Conservation (phyloP, 2,329 filamentous ascomycete genomes). For the Fusarium sambucinum region DNA sequence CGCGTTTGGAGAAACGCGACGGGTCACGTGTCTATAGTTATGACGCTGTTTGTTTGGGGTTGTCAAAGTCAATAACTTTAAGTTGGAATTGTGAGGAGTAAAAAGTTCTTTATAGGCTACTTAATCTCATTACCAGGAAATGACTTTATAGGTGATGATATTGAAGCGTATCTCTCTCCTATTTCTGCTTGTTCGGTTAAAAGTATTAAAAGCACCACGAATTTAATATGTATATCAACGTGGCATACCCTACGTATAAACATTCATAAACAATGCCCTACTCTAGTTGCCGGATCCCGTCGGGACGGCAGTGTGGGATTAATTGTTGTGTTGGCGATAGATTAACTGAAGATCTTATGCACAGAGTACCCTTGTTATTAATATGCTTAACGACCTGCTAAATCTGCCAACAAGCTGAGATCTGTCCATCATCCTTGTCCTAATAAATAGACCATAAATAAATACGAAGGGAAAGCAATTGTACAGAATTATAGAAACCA, state of each 20-base stretch:
- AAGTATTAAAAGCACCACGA: background rate
- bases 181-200: constrained; percentile 1
- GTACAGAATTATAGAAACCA: background rate
- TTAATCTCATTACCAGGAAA: background rate
- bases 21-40: constrained; percentile 31
- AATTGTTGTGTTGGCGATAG: constrained; percentile 18
- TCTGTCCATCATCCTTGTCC: background rate
- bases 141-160: background rate
- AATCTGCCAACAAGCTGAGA: background rate
- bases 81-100: background rate
- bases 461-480: background rate
- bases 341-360: constrained; percentile 31
- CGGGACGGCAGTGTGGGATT: constrained; percentile 19
- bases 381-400: constrained; percentile 3
- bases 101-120: background rate
- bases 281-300: constrained; percentile 6
- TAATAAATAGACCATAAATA: background rate
- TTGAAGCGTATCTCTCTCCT: background rate
- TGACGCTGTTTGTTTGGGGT: constrained; percentile 21
- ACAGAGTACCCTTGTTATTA: constrained; percentile 21
- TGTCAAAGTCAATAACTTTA: background rate
- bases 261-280: background rate
- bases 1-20: constrained; percentile 40
- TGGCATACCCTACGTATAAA: background rate
- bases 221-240: background rate